A percentile compares a stretch with the other conserved stretches of the same genome.
Conservation (phyloP, 2,329 filamentous ascomycete species). For the Colletotrichum sp. region DNA sequence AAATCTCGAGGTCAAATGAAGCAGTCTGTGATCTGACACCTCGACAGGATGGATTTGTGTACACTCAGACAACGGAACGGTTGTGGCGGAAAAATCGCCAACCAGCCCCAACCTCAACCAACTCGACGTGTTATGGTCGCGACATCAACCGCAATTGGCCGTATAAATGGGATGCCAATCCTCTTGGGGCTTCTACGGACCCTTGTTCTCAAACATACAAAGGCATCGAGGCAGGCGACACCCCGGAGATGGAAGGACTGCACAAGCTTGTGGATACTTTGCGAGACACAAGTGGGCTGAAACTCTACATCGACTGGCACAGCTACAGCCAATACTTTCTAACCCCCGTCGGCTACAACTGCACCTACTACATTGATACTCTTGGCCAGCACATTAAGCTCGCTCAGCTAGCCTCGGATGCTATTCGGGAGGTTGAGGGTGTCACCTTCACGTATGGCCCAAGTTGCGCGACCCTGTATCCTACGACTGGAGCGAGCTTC, state of each 20-base stretch:
- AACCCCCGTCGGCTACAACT: conserved; percentile 49
- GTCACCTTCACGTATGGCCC: conserved; percentile 39
- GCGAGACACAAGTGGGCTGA: conserved; percentile 39
- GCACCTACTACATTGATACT: conserved; percentile 41
- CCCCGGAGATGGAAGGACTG: conserved; percentile 52
- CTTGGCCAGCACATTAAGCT: conserved; percentile 39
- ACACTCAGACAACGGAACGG: conserved; percentile 48
- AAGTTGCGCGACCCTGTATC: conserved; percentile 42
- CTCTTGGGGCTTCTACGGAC: conserved; percentile 49
- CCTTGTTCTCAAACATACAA: conserved; percentile 52
- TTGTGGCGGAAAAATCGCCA: conserved; percentile 60
- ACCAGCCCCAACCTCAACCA: conserved; percentile 29
- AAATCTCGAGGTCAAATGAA: conserved; percentile 12
- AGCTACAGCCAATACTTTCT: conserved; percentile 49
- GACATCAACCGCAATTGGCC: conserved; percentile 63
- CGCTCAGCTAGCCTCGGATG: conserved; percentile 22
- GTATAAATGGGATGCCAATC: conserved; percentile 48
- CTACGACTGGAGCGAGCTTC: conserved; percentile 32
- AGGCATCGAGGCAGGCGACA: conserved; percentile 43
- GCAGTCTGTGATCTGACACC: not conserved
- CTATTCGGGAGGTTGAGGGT: conserved; percentile 17
- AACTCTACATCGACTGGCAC: conserved; percentile 54
- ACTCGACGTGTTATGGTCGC: conserved; percentile 46
- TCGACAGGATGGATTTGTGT: conserved; percentile 43
- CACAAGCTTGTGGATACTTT: conserved; percentile 34